A percentile compares a stretch with the other conserved stretches of the same genome.
These are phyloP conservation scores for Pyrenophora graminea DNA, from an alignment of 2,329 filamentous ascomycete species.

Conservation along the genomic window DNA sequence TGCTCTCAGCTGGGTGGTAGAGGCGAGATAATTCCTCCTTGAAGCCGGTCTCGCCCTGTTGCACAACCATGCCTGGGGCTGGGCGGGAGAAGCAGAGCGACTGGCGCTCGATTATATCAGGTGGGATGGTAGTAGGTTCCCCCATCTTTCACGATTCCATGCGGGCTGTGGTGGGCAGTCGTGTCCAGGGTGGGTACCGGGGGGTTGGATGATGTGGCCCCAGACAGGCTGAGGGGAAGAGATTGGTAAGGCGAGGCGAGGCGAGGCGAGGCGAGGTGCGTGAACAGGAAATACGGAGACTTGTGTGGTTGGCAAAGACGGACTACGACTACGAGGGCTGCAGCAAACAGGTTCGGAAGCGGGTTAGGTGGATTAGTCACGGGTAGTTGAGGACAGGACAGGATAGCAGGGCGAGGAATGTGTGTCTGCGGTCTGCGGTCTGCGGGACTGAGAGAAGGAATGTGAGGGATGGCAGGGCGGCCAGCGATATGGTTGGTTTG, in stretches of 20 bases:
- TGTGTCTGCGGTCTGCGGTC: slow-evolving; percentile 6
- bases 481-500: slow-evolving; percentile 36
- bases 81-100: slow-evolving; percentile 50
- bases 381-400: slow-evolving; percentile 14
- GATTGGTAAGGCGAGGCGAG: slow-evolving; percentile 9
- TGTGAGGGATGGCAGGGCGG: slow-evolving; percentile 27
- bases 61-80: slow-evolving; percentile 49
- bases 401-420: slow-evolving; percentile 31
- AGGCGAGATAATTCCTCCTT: slow-evolving; percentile 41
- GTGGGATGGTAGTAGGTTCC: slow-evolving; percentile 37
- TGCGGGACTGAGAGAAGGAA: slow-evolving; percentile 28
- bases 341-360: slow-evolving; percentile 24
- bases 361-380: slow-evolving; percentile 22
- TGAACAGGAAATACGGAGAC: slow-evolving; percentile 6
- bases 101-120: slow-evolving; percentile 49
- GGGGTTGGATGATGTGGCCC: slow-evolving; percentile 14
- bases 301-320: slow-evolving; percentile 25
- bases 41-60: slow-evolving; percentile 52
- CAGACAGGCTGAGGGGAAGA: slow-evolving; percentile 9
- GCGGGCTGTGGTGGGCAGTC: slow-evolving; percentile 17
- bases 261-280: slow-evolving; percentile 9
- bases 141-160: slow-evolving; percentile 39
- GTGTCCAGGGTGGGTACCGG: slow-evolving; percentile 19
- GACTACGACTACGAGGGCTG: slow-evolving; percentile 16
- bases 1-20: slow-evolving; percentile 57